A percentile compares a stretch with the other conserved stretches of the same genome.
Conservation (phyloP, 116 monocot species). For the Papilionanthe hybrid region DNA sequence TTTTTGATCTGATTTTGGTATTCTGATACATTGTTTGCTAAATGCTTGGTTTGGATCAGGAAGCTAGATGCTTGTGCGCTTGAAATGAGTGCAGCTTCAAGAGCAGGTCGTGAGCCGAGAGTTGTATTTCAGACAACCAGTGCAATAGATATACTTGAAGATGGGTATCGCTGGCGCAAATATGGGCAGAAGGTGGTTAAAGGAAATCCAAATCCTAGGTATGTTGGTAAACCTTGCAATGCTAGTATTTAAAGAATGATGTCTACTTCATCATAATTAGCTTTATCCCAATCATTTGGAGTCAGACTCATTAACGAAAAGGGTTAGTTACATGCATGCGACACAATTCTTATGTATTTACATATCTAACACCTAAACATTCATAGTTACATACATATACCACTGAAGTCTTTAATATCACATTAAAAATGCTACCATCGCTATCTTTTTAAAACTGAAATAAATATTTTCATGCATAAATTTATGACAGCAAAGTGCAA, state of each 20-base stretch:
- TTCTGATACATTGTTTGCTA: neutral
- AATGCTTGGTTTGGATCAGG: constrained; percentile 23
- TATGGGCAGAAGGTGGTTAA: constrained; percentile 86
- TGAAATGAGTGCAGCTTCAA: constrained; percentile 60
- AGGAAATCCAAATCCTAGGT: constrained; percentile 76
- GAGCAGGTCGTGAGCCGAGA: constrained; percentile 54
- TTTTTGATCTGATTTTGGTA: neutral
- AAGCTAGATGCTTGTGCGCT: constrained; percentile 46
- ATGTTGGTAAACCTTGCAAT: neutral
- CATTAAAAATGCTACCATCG: too few relatives aligned
- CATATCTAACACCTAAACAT: too few relatives aligned
- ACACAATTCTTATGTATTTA: too few relatives aligned
- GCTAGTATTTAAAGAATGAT: neutral
- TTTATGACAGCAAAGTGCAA: too few relatives aligned
- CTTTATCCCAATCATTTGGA: neutral
- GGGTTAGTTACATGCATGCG: too few relatives aligned
- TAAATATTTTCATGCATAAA: too few relatives aligned
- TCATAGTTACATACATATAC: too few relatives aligned
- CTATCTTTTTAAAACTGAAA: too few relatives aligned
- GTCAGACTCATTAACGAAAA: neutral
- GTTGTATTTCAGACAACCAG: constrained; percentile 72
- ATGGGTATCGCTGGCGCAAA: constrained; percentile 77
- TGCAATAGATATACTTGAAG: constrained; percentile 72
- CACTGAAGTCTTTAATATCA: too few relatives aligned
- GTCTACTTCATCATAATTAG: neutral